phyloP scores from a whole-genome alignment of 202 grass and related monocot species.

The Sporobolus alterniflorus region DNA sequence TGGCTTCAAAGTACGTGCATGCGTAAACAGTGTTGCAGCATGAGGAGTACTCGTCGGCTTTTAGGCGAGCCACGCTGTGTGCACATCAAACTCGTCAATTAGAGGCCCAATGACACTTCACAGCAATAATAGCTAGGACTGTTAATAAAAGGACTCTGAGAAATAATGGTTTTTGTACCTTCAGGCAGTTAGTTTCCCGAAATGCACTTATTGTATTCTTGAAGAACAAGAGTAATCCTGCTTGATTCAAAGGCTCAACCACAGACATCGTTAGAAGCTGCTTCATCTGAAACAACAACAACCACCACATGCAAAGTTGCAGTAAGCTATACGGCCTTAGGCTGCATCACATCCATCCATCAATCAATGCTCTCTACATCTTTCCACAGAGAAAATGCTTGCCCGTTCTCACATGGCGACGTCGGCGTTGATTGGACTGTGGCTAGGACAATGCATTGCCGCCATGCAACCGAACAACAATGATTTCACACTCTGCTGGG shows the following conservation, averaged over 20 bases:
- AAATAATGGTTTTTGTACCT: too few relatives aligned
- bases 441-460: background rate
- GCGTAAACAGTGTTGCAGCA: too few relatives aligned
- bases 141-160: background rate
- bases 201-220: background rate
- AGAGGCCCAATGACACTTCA: background rate
- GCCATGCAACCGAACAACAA: background rate
- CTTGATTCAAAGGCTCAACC: background rate
- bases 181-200: background rate
- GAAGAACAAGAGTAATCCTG: background rate
- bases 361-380: background rate
- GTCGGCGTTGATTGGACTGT: background rate
- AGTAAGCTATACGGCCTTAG: background rate
- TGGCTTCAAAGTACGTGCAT: background rate
- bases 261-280: background rate
- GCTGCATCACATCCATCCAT: background rate
- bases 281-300: background rate
- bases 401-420: background rate
- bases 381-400: background rate
- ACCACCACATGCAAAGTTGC: background rate
- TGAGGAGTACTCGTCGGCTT: too few relatives aligned
- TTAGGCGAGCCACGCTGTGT: too few relatives aligned
- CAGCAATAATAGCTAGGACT: background rate
- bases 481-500: background rate
- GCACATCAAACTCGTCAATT: too few relatives aligned